phyloP scores from a whole-genome alignment of 1,139 yeast genomes.

The Torulaspora globosa region DNA sequence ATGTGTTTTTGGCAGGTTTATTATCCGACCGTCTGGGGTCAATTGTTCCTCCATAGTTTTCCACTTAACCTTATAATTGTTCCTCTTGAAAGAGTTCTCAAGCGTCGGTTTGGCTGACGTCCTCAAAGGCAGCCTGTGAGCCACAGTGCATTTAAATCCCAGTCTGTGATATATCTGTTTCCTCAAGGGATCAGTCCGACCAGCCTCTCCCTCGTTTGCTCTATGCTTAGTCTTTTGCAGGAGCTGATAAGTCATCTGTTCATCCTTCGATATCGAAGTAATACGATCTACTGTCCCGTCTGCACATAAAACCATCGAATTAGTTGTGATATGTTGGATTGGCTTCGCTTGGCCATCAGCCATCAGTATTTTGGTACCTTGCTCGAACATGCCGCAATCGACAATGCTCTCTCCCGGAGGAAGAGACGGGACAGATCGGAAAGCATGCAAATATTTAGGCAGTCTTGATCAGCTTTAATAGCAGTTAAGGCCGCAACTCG shows the following conservation, averaged over 20 bases:
- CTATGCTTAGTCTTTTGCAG: slow-evolving; percentile 33
- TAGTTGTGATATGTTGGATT: slow-evolving; percentile 38
- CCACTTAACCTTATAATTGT: slow-evolving; percentile 22
- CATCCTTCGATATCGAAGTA: slow-evolving; percentile 41
- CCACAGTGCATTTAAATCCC: slow-evolving; percentile 37
- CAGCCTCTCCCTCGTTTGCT: slow-evolving; percentile 23
- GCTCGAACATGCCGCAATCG: slow-evolving; percentile 23
- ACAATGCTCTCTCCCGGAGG: not conserved
- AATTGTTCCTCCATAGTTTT: slow-evolving; percentile 19
- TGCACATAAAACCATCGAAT: slow-evolving; percentile 42
- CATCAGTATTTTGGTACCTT: slow-evolving; percentile 42
- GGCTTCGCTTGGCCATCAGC: slow-evolving; percentile 39
- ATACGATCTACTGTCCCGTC: slow-evolving; percentile 42
- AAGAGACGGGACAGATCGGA: not conserved
- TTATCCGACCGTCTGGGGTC: slow-evolving; percentile 24
- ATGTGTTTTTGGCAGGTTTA: slow-evolving; percentile 27
- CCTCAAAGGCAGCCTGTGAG: slow-evolving; percentile 37
- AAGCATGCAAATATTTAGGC: not conserved
- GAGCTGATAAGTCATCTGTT: slow-evolving; percentile 41
- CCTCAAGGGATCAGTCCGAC: slow-evolving; percentile 20
- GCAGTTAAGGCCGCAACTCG: not conserved
- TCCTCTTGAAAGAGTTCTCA: slow-evolving; percentile 23
- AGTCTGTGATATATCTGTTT: slow-evolving; percentile 26
- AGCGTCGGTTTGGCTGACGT: slow-evolving; percentile 28
- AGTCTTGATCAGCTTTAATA: slow-evolving; percentile 3